Conservation (phyloP, 2,329 filamentous ascomycete genomes). For the Aureobasidium sp. region DNA sequence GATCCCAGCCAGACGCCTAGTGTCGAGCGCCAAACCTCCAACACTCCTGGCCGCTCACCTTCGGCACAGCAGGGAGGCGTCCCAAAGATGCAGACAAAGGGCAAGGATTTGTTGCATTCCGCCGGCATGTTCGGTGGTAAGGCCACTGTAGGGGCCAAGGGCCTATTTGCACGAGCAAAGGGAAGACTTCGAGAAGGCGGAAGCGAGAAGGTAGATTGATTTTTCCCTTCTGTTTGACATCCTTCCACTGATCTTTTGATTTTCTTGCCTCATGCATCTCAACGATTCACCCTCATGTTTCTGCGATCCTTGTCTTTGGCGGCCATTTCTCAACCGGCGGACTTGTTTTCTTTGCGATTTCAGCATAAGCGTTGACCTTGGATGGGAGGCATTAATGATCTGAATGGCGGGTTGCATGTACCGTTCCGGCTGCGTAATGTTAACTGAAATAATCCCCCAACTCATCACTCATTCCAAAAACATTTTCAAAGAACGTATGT, state of each 20-base stretch:
- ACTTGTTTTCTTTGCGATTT: background rate
- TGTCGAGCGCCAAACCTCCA: background rate
- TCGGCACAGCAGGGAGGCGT: slow-evolving; percentile 13
- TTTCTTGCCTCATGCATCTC: slow-evolving; percentile 10
- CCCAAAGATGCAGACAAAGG: slow-evolving; percentile 59
- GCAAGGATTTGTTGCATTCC: slow-evolving; percentile 80
- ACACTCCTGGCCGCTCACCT: background rate
- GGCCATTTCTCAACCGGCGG: background rate
- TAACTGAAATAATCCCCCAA: slow-evolving; percentile 4
- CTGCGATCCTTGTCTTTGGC: background rate
- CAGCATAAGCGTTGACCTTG: slow-evolving; percentile 12
- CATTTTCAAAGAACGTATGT: slow-evolving; percentile 9
- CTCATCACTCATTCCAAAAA: background rate
- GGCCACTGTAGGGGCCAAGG: slow-evolving; percentile 75
- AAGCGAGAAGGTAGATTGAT: slow-evolving; percentile 75
- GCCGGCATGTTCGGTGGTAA: slow-evolving; percentile 64
- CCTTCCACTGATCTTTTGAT: slow-evolving; percentile 11
- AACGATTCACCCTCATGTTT: background rate
- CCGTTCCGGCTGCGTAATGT: slow-evolving; percentile 9
- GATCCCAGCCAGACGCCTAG: background rate
- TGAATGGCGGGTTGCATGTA: slow-evolving; percentile 8
- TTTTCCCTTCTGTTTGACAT: slow-evolving; percentile 40
- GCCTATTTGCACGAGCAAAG: slow-evolving; percentile 81
- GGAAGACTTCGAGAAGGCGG: slow-evolving; percentile 63
- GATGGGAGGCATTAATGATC: slow-evolving; percentile 8